Percentiles rank a stretch among this genome's conserved stretches.
Evolutionary conservation across 2,329 filamentous ascomycete species (phyloP).

Genomic region (Pseudonectria buxi): DNA sequence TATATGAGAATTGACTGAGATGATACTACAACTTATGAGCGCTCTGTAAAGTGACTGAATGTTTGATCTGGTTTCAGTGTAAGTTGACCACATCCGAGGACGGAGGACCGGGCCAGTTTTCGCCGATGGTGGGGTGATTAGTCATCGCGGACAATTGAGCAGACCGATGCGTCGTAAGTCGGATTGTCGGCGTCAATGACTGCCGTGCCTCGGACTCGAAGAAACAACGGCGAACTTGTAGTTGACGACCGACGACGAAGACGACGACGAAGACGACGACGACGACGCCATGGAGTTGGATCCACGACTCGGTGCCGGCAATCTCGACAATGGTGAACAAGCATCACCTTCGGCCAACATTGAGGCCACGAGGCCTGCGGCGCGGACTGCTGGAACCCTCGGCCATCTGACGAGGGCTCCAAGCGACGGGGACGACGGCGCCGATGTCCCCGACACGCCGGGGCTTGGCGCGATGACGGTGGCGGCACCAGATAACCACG

Average conservation of each 20-base stretch:
- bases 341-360: slow-evolving; percentile 10
- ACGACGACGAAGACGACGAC: no score
- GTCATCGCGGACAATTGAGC: slow-evolving; percentile 4
- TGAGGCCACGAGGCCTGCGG: slow-evolving; percentile 8
- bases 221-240: slow-evolving; percentile 3
- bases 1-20: no score
- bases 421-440: slow-evolving; percentile 12
- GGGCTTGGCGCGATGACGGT: slow-evolving; percentile 11
- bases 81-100: no score
- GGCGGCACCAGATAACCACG: slow-evolving; percentile 11
- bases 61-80: no score
- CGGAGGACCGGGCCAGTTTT: no score
- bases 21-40: no score
- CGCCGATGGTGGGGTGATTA: slow-evolving; percentile 6
- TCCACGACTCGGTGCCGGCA: slow-evolving; percentile 22
- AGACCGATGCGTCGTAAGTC: slow-evolving; percentile 14
- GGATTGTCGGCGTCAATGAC: slow-evolving; percentile 25
- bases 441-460: slow-evolving; percentile 18
- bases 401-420: no score
- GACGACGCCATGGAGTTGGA: slow-evolving; percentile 27
- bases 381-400: slow-evolving; percentile 12
- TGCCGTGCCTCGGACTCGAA: slow-evolving; percentile 19
- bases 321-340: slow-evolving; percentile 17
- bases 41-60: no score
- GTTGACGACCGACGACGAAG: slow-evolving; percentile 12